phyloP scores from a whole-genome alignment of 164 flowering plant genomes.

The Vitis rotundifolia region DNA sequence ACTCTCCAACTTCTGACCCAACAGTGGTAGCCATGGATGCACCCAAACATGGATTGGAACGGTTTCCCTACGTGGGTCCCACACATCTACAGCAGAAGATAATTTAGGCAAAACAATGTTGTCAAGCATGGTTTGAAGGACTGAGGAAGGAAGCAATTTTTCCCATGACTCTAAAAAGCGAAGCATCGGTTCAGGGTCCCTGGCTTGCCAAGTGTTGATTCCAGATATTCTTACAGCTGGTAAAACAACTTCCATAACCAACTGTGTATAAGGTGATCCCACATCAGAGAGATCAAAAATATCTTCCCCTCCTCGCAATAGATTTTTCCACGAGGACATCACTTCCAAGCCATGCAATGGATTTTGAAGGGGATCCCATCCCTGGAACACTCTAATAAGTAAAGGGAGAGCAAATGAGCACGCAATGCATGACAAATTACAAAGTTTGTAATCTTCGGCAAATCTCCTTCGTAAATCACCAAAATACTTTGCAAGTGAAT shows the following conservation, averaged over 20 bases:
- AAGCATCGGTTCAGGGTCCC: constrained; percentile 92
- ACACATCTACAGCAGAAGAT: constrained; percentile 69
- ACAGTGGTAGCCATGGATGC: constrained; percentile 88
- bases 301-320: constrained; percentile 69
- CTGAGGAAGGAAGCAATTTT: constrained; percentile 61
- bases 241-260: constrained; percentile 74
- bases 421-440: constrained; percentile 77
- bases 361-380: constrained; percentile 86
- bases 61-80: constrained; percentile 88
- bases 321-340: constrained; percentile 58
- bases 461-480: constrained; percentile 46
- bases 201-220: constrained; percentile 79
- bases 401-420: constrained; percentile 72
- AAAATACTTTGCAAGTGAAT: constrained; percentile 57
- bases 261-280: constrained; percentile 60
- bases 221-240: constrained; percentile 90
- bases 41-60: constrained; percentile 90
- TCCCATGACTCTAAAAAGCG: constrained; percentile 82
- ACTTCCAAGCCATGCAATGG: constrained; percentile 66
- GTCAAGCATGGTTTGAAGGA: constrained; percentile 62
- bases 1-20: constrained; percentile 74
- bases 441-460: constrained; percentile 66
- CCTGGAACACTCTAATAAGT: constrained; percentile 73
- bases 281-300: constrained; percentile 43
- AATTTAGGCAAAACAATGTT: constrained; percentile 75